Conservation (phyloP, 345 rosid species). For the Salix purpurea region DNA sequence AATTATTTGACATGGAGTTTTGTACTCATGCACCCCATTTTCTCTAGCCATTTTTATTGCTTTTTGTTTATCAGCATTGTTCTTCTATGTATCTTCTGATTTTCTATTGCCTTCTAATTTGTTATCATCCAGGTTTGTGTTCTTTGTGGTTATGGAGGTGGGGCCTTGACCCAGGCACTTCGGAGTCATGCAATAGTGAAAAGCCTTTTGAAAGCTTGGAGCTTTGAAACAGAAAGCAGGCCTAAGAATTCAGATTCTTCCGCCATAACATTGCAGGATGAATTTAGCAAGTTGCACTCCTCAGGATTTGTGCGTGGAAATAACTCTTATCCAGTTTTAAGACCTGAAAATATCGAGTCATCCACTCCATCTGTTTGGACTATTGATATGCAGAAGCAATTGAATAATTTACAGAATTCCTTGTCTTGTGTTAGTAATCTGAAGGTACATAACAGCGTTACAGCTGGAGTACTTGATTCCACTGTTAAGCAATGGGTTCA, state of each 20-base stretch:
- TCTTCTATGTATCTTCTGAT: background rate
- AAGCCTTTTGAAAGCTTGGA: conserved; percentile 44
- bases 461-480: conserved; percentile 34
- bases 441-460: conserved; percentile 38
- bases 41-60: background rate
- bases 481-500: conserved; percentile 52
- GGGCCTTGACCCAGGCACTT: conserved; percentile 48
- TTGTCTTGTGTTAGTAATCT: conserved; percentile 3
- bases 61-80: background rate
- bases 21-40: background rate
- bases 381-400: conserved; percentile 14
- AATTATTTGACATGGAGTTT: background rate
- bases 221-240: conserved; percentile 26
- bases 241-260: conserved; percentile 11
- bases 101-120: background rate
- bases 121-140: conserved; percentile 39
- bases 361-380: conserved; percentile 20
- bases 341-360: conserved; percentile 21
- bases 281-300: conserved; percentile 10
- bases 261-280: conserved; percentile 17
- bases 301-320: conserved; percentile 13
- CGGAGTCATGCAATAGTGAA: conserved; percentile 33
- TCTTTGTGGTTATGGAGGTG: conserved; percentile 52
- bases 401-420: conserved; percentile 13
- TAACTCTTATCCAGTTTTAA: conserved; percentile 14